Base-by-base conservation (phyloP, 306 rosid genomes). In the Vachellia pachyceras region DNA sequence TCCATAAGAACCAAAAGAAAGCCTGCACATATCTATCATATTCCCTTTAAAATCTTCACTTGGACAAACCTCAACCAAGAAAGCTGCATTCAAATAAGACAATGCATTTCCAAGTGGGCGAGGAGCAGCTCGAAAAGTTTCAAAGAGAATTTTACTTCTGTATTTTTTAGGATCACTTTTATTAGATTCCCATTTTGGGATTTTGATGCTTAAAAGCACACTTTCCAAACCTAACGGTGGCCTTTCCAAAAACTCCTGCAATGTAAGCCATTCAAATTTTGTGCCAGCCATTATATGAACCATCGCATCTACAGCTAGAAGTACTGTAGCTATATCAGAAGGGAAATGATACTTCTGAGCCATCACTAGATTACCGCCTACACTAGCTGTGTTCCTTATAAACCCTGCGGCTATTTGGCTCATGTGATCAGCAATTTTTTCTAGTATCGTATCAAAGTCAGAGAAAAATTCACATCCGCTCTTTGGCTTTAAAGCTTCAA, bases 321-420 rank as follows among this genome's bases (percentile, higher is more conserved):
- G 94, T 79, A 91, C 79, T 0, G 97, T 91, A 35, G 94, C 91
- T 63, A 94, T 85, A 77, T 94, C 98, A 6, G 97, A 94, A 85
- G 98, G 98, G 84, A 92, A 94, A 64, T 83, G 35, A 70, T 60
- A 82, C 79, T 84, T 91, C 67, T 94, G 98, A 14, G 98, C 97
- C 94, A 91, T 91, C 79, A 94, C 90, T 81, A 94, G 77, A 91
- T 94, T 94, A 17, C 97, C 97, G 44, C 97, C 97, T 3, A 92
- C 46, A 65, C 45, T 65, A 4, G 70, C 45, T 36, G 45, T 65
- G 70, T 15, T 65, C 45, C 70, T 20, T 36, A 65, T 65, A 36
- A 65, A 65, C 18, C 13, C 84, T 0, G 70, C 36, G 23, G 70
- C 70, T 5, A 65, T 15, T 65, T 36, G 15, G 13, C 23, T 15